These are phyloP conservation scores for Thraustochytrium sp. DNA, from an alignment of 352 stramenopile genomes.

Conservation along the genomic window DNA sequence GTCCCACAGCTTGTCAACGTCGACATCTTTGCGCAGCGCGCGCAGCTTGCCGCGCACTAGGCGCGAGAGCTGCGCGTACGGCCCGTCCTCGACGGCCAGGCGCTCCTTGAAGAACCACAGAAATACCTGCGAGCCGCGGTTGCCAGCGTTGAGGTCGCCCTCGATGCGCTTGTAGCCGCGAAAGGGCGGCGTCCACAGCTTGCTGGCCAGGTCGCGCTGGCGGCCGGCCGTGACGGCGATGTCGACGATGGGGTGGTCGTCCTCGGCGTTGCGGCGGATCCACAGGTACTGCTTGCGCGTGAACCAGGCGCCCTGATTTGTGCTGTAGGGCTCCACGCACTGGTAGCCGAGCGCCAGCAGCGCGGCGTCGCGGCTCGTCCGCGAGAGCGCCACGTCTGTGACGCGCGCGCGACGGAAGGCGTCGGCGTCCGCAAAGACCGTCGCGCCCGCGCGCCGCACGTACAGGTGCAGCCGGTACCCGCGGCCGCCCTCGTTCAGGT, in stretches of 20 bases:
- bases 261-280: conserved; percentile 32
- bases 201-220: neutral
- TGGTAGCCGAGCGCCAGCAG: conserved; percentile 31
- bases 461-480: conserved; percentile 15
- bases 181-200: conserved; percentile 41
- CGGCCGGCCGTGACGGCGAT: conserved; percentile 32
- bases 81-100: neutral
- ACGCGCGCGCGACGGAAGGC: conserved; percentile 32
- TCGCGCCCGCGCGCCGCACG: neutral
- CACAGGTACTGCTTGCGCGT: conserved; percentile 36
- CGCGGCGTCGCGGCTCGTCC: conserved; percentile 25
- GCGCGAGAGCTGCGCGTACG: neutral
- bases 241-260: conserved; percentile 12
- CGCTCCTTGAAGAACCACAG: conserved; percentile 34
- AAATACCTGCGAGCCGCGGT: conserved; percentile 29
- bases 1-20: conserved; percentile 29
- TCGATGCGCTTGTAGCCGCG: conserved; percentile 38
- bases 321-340: conserved; percentile 39
- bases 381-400: conserved; percentile 23
- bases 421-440: neutral
- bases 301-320: conserved; percentile 33
- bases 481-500: conserved; percentile 26
- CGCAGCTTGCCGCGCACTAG: conserved; percentile 16
- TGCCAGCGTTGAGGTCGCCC: conserved; percentile 38
- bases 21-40: neutral